Percentiles rank a stretch among this genome's conserved stretches.
phyloP scores from a whole-genome alignment of 2,329 filamentous ascomycete genomes.

The Blastomyces silverae region DNA sequence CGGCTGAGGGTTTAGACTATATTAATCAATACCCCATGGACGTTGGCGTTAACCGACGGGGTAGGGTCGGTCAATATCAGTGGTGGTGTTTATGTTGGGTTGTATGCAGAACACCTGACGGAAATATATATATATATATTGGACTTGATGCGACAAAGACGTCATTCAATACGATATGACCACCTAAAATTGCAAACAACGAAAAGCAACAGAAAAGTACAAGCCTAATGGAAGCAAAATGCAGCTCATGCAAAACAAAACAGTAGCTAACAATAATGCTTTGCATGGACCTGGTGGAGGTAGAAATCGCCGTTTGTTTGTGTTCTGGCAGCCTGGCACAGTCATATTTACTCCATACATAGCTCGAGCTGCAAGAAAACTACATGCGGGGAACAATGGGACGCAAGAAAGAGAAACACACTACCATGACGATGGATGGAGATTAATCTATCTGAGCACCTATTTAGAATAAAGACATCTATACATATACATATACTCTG shows the following conservation, averaged over 20 bases:
- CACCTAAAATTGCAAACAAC: background rate
- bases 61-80: background rate
- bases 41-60: conserved; percentile 4
- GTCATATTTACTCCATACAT: too few species aligned
- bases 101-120: background rate
- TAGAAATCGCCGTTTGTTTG: background rate
- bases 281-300: background rate
- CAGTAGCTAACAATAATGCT: background rate
- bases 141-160: background rate
- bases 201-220: background rate
- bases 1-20: conserved; percentile 10
- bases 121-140: background rate
- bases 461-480: background rate
- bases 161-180: background rate
- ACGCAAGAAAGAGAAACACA: background rate
- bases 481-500: background rate
- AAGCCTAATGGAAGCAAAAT: background rate
- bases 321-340: too few species aligned
- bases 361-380: too few species aligned
- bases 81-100: background rate
- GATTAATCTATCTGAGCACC: background rate
- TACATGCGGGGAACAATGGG: too few species aligned
- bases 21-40: conserved; percentile 11
- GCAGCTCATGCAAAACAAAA: background rate
- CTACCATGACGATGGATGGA: background rate